phyloP scores from a whole-genome alignment of 169 alveolate genomes.

The Plasmodium berghei region DNA sequence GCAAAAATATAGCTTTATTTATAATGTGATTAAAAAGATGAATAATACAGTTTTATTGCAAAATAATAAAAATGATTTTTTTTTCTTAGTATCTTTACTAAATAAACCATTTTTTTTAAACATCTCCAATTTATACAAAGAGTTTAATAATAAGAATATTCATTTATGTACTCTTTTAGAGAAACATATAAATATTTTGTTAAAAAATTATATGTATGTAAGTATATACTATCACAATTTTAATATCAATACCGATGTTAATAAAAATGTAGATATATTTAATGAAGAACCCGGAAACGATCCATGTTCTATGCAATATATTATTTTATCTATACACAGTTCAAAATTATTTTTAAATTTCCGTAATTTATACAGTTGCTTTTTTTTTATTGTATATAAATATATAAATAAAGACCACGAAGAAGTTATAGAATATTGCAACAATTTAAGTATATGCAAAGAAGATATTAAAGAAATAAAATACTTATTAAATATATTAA shows the following conservation, averaged over 20 bases:
- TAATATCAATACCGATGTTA: conserved; percentile 50
- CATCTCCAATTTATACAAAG: conserved; percentile 72
- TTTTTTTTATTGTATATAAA: conserved; percentile 73
- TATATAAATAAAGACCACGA: conserved; percentile 70
- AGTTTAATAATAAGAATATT: conserved; percentile 66
- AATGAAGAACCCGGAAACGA: conserved; percentile 10
- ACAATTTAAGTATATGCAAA: conserved; percentile 66
- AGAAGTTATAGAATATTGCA: conserved; percentile 72
- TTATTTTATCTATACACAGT: conserved; percentile 62
- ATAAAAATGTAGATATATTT: conserved; percentile 63
- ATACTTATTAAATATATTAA: conserved; percentile 65
- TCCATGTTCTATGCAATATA: conserved; percentile 53
- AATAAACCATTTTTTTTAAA: conserved; percentile 75
- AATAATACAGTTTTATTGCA: conserved; percentile 68
- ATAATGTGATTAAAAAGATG: conserved; percentile 75
- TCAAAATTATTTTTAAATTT: conserved; percentile 66
- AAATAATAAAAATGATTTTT: conserved; percentile 66
- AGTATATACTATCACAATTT: conserved; percentile 67
- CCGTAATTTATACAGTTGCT: conserved; percentile 64
- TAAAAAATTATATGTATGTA: conserved; percentile 74
- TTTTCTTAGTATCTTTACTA: conserved; percentile 62
- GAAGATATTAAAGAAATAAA: conserved; percentile 73
- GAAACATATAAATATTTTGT: conserved; percentile 62
- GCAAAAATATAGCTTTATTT: conserved; percentile 59
- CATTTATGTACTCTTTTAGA: conserved; percentile 73